Evolutionary conservation across 2,329 filamentous ascomycete genomes (phyloP).

Genomic region (Achaetomium macrosporum): DNA sequence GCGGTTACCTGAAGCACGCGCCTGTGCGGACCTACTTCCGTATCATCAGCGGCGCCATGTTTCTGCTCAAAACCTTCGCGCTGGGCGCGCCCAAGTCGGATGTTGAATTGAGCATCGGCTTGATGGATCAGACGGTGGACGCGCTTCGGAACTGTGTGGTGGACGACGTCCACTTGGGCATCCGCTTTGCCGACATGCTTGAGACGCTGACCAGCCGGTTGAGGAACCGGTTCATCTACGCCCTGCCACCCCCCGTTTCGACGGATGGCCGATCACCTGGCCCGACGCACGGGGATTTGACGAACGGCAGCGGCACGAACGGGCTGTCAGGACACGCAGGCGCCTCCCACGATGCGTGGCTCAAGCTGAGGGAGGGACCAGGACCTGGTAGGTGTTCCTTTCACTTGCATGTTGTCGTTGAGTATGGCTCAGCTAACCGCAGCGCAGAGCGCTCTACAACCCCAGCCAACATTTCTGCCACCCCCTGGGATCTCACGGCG

Average conservation of each 20-base stretch:
- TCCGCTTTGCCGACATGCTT: slow-evolving; percentile 76
- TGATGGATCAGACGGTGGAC: slow-evolving; percentile 70
- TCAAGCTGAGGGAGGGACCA: slow-evolving; percentile 37
- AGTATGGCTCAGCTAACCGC: slow-evolving; percentile 8
- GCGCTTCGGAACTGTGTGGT: slow-evolving; percentile 73
- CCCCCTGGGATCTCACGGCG: slow-evolving; percentile 53
- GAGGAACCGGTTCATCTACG: slow-evolving; percentile 67
- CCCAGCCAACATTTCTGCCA: slow-evolving; percentile 54
- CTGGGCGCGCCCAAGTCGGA: slow-evolving; percentile 74
- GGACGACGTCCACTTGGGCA: slow-evolving; percentile 80
- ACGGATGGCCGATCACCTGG: slow-evolving; percentile 29
- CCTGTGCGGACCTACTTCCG: slow-evolving; percentile 81
- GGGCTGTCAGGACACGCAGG: slow-evolving; percentile 8
- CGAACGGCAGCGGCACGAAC: slow-evolving; percentile 15
- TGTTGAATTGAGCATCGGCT: slow-evolving; percentile 65
- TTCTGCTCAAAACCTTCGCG: slow-evolving; percentile 77
- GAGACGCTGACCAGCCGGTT: slow-evolving; percentile 70
- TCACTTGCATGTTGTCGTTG: background rate
- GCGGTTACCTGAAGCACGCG: slow-evolving; percentile 72
- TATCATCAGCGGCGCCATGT: slow-evolving; percentile 81
- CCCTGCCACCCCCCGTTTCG: slow-evolving; percentile 38
- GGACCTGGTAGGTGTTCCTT: slow-evolving; percentile 32
- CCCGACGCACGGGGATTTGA: slow-evolving; percentile 27
- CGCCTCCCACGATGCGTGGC: slow-evolving; percentile 21
- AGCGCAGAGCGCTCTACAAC: slow-evolving; percentile 35